phyloP scores from a whole-genome alignment of 495 filamentous ascomycete genomes.

The Gamarada debralockiae region DNA sequence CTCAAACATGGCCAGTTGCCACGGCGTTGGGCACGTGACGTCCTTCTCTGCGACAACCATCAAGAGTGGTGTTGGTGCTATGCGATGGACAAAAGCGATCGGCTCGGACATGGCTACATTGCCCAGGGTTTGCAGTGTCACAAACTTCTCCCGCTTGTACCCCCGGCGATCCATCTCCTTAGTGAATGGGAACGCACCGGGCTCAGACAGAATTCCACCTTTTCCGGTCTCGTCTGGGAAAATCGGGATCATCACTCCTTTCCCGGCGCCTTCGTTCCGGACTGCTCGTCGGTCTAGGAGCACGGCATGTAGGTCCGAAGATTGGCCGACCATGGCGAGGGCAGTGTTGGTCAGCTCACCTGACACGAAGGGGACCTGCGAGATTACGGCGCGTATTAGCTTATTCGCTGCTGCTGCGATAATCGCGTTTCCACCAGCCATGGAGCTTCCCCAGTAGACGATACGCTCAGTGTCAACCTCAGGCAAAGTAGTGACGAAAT shows the following conservation, averaged over 20 bases:
- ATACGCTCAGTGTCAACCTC: conserved; percentile 27
- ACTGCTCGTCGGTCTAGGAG: neutral
- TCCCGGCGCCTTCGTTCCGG: neutral
- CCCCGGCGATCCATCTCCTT: neutral
- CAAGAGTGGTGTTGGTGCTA: conserved; percentile 34
- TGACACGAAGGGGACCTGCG: conserved; percentile 23
- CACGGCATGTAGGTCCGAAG: too few species aligned
- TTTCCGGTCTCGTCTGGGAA: neutral
- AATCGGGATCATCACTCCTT: neutral
- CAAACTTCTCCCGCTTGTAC: neutral
- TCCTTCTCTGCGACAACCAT: conserved; percentile 32
- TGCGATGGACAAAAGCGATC: conserved; percentile 44
- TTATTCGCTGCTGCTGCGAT: conserved; percentile 28
- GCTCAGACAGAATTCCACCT: neutral
- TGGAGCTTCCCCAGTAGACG: conserved; percentile 29
- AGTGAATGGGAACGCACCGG: neutral
- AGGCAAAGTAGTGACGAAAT: conserved; percentile 20
- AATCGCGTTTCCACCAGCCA: conserved; percentile 28
- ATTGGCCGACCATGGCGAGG: neutral
- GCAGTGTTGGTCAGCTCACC: conserved; percentile 12
- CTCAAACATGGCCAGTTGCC: conserved; percentile 22
- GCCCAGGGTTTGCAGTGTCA: neutral
- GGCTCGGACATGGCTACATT: neutral
- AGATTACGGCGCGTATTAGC: conserved; percentile 29
- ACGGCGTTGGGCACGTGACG: conserved; percentile 10